Base-by-base conservation (phyloP, 371 early-diverging fungal species). In the Mucor circinelloides region DNA sequence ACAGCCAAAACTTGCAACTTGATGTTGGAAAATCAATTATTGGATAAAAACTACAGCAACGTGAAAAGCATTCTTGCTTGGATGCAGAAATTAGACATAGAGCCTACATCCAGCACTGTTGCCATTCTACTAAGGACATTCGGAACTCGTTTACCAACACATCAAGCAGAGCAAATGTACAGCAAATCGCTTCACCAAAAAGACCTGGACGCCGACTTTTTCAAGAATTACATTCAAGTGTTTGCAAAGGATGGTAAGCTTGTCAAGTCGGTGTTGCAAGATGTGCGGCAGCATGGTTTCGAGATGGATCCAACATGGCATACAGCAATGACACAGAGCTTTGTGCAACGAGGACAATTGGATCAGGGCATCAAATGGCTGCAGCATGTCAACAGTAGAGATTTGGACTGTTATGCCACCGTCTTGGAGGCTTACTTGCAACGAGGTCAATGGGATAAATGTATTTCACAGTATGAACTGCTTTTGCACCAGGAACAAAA, bases 391-490 rank as follows among this genome's bases (percentile, higher is more conserved):
- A 60, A 63, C 28, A 15, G 23, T 17, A 23, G 56, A 28, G 59
- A 59, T 0, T 34, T 77, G n/a, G 80, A 77, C 40, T 31, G 70
- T 0, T 75, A 73, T 71, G 80, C 77, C 5, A 57, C 66, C 2
- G 15, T 77, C 1, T 55, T 77, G 68, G 80, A 80, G 60, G 67
- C 66, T 17, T 68, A 36, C 66, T n/a, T 80, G 21, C 28, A 58
- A 15, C 42, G 25, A 34, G 77, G 77, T 1, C 55, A 73, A 40
- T 75, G 71, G 73, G 32, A 56, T 17, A 27, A 31, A 1, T 77
- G 77, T 46, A 59, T 71, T 2, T 9, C 30, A 0, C 58, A 67
- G 1, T 70, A 67, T 52, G 30, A 66, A 9, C 15, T 34, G 0
- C 32, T 77, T 15, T 44, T 52, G 1, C 31, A 64, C 12, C 31